Conservation (phyloP, 805 yeast genomes). For the Candida montana region DNA sequence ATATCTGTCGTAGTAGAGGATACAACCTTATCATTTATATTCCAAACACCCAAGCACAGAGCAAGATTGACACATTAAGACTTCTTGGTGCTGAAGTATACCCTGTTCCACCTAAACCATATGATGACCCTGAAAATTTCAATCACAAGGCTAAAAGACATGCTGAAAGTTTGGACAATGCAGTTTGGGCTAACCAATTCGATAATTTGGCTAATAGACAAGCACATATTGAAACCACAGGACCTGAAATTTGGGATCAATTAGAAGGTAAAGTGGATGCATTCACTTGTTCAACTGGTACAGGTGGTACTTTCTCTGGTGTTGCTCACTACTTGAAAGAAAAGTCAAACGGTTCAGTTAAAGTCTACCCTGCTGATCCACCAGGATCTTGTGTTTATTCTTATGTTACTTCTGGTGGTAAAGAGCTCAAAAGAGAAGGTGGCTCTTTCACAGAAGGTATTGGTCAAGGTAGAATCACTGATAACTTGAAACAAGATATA, state of each 20-base stretch:
- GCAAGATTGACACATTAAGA: constrained; percentile 68
- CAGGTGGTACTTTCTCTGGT: constrained; percentile 93
- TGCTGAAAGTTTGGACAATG: constrained; percentile 69
- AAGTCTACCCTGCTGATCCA: constrained; percentile 80
- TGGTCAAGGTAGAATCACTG: constrained; percentile 92
- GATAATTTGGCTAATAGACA: constrained; percentile 85
- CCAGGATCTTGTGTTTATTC: constrained; percentile 87
- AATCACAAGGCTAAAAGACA: constrained; percentile 84
- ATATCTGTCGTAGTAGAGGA: constrained; percentile 74
- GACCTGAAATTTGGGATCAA: constrained; percentile 90
- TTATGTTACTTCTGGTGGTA: constrained; percentile 66
- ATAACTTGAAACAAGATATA: constrained; percentile 69
- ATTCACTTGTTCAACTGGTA: constrained; percentile 87
- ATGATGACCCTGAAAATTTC: constrained; percentile 75
- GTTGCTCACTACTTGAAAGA: constrained; percentile 71
- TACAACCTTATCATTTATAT: constrained; percentile 82
- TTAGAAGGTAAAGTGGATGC: constrained; percentile 73
- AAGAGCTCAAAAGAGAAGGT: constrained; percentile 66
- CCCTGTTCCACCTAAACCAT: constrained; percentile 87
- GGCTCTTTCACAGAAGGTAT: constrained; percentile 92
- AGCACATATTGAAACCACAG: constrained; percentile 85
- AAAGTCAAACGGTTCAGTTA: constrained; percentile 54
- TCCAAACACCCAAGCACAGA: constrained; percentile 86
- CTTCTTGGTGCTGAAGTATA: constrained; percentile 80
- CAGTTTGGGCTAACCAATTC: constrained; percentile 91